Conservation (phyloP, 345 rosid genomes). For the Atalantia buxifolia region DNA sequence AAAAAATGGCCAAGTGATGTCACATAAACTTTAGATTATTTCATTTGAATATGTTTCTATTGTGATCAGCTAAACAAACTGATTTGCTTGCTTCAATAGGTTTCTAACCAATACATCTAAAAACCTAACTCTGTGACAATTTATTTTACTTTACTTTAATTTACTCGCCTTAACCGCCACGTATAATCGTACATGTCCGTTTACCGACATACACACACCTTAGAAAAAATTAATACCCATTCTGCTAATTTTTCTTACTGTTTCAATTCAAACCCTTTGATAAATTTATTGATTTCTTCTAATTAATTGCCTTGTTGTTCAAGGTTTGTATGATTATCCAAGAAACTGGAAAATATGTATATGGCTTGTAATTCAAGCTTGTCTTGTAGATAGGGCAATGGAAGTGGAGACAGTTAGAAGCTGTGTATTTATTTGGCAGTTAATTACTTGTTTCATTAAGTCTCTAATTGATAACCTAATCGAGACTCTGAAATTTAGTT, state of each 20-base stretch:
- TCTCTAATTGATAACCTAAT: slow-evolving; percentile 35
- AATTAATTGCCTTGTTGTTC: background rate
- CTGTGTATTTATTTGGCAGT: background rate
- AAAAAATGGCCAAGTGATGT: slow-evolving; percentile 20
- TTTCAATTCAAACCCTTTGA: background rate
- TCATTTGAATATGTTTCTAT: slow-evolving; percentile 15
- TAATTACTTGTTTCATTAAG: slow-evolving; percentile 13
- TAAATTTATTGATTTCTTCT: background rate
- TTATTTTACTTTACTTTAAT: slow-evolving; percentile 7
- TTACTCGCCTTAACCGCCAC: slow-evolving; percentile 7
- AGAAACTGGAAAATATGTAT: background rate
- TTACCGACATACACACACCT: slow-evolving; percentile 10
- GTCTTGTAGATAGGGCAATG: slow-evolving; percentile 14
- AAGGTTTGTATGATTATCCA: background rate
- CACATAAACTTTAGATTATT: slow-evolving; percentile 6
- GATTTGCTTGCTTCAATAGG: slow-evolving; percentile 43
- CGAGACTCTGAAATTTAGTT: slow-evolving; percentile 4
- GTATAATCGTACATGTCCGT: background rate
- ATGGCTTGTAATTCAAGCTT: slow-evolving; percentile 19
- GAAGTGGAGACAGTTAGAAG: slow-evolving; percentile 20
- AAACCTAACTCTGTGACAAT: slow-evolving; percentile 17
- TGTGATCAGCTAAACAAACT: slow-evolving; percentile 46
- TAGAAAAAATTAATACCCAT: background rate
- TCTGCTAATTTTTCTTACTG: background rate
- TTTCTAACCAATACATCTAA: slow-evolving; percentile 36